Conservation (phyloP, 257 asterid genomes). For the Knoxia roxburghii region DNA sequence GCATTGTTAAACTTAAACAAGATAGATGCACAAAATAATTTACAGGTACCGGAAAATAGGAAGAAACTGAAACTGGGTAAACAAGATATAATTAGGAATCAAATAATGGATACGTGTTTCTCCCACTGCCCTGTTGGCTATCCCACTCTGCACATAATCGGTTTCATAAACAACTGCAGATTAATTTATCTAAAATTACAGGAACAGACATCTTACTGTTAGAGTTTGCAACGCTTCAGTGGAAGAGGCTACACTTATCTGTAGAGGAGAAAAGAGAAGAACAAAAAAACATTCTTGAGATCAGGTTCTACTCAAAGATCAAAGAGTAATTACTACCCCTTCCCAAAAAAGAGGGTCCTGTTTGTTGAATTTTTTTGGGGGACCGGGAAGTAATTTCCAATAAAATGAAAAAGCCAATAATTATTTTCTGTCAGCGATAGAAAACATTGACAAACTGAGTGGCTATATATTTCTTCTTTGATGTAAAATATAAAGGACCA, state of each 20-base stretch:
- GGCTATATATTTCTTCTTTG: conserved; percentile 1
- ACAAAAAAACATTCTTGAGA: conserved; percentile 17
- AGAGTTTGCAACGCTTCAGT: conserved; percentile 58
- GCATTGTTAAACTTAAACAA: conserved; percentile 27
- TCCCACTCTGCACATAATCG: conserved; percentile 50
- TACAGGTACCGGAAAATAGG: not conserved
- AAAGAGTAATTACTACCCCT: too few species aligned
- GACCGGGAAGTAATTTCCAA: not conserved
- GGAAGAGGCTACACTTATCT: conserved; percentile 50
- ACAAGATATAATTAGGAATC: conserved; percentile 6
- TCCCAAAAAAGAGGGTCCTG: too few species aligned
- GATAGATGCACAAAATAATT: not conserved
- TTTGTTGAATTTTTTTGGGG: too few species aligned
- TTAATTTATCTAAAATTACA: not conserved
- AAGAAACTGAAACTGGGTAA: conserved; percentile 7
- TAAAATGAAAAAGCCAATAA: not conserved
- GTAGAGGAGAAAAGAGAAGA: conserved; percentile 17
- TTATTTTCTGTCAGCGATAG: not conserved
- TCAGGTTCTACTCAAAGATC: conserved; percentile 5
- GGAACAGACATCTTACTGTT: conserved; percentile 46
- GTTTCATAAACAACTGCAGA: conserved; percentile 15
- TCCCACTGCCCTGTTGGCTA: conserved; percentile 86
- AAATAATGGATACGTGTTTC: conserved; percentile 69
- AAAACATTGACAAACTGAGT: not conserved
- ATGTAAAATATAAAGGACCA: not conserved